phyloP scores from a whole-genome alignment of 2,329 filamentous ascomycete species.

The Tricladium varicosporioides region DNA sequence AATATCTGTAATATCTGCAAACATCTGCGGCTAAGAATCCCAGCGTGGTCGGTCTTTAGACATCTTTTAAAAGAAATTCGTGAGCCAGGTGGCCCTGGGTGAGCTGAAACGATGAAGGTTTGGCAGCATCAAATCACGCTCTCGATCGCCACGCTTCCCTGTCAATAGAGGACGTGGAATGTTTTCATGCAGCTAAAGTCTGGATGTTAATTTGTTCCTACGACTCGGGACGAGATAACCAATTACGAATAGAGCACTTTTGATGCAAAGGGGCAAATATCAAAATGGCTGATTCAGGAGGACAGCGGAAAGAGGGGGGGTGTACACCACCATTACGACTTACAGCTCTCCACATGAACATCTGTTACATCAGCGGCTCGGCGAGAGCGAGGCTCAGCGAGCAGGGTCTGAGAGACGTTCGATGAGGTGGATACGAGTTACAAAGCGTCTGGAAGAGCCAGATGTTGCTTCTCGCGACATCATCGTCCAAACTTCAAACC shows the following conservation, averaged over 20 bases:
- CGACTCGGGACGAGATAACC: not conserved
- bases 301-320: not conserved
- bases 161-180: constrained; percentile 6
- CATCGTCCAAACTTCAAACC: not conserved
- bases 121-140: constrained; percentile 13
- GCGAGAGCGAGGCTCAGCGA: not conserved
- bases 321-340: no score
- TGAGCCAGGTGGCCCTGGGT: not conserved
- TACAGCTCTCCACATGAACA: not conserved
- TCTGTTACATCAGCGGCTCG: not conserved
- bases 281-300: not conserved
- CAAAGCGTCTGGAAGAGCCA: not conserved
- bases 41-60: not conserved
- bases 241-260: not conserved
- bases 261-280: not conserved
- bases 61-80: constrained; percentile 6
- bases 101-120: constrained; percentile 9
- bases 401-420: not conserved
- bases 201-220: constrained; percentile 6
- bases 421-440: not conserved
- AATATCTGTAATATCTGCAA: constrained; percentile 10
- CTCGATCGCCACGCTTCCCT: not conserved
- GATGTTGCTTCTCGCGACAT: not conserved
- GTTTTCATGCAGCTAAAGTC: constrained; percentile 1
- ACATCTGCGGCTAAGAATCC: not conserved